A percentile compares a stretch with the other conserved stretches of the same genome.
Evolutionary conservation across 1,139 yeast genomes (phyloP).

Genomic region (Candida freyschussii): DNA sequence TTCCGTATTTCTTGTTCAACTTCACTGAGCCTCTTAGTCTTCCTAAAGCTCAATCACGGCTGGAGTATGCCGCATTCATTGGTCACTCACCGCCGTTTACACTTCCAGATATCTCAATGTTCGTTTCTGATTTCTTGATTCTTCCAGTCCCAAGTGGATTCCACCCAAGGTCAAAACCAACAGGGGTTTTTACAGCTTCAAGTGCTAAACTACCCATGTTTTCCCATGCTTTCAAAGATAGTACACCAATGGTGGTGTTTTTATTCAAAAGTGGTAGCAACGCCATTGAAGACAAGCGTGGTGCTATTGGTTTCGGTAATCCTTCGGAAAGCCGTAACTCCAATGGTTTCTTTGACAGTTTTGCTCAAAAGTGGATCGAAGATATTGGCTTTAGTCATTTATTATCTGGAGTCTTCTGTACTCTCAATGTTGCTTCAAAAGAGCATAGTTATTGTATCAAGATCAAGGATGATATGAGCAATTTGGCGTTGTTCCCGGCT

Average conservation of each 20-base stretch:
- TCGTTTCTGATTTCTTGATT: constrained; percentile 34
- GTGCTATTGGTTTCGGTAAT: constrained; percentile 9
- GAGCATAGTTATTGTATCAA: constrained; percentile 37
- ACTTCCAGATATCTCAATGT: constrained; percentile 31
- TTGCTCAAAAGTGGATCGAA: constrained; percentile 39
- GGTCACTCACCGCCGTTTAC: constrained; percentile 34
- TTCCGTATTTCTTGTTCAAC: constrained; percentile 35
- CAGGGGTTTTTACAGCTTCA: constrained; percentile 23
- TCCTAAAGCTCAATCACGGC: constrained; percentile 18
- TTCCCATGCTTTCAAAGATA: constrained; percentile 22
- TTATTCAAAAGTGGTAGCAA: constrained; percentile 27
- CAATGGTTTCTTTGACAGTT: constrained; percentile 35
- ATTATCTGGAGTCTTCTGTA: constrained; percentile 40
- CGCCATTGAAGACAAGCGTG: constrained; percentile 15
- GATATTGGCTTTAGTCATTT: constrained; percentile 32
- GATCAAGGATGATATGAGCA: constrained; percentile 29
- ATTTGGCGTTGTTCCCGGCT: constrained; percentile 33
- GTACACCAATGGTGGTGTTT: constrained; percentile 34
- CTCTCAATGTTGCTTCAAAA: constrained; percentile 26
- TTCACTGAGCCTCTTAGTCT: constrained; percentile 24
- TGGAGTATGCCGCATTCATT: constrained; percentile 26
- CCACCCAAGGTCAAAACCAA: constrained; percentile 10
- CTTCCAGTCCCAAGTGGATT: constrained; percentile 28
- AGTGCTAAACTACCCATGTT: constrained; percentile 22
- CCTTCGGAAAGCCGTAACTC: constrained; percentile 14